These are phyloP conservation scores for Neofusicoccum kwambonambiense DNA, from an alignment of 2,329 filamentous ascomycete species.

Conservation along the genomic window DNA sequence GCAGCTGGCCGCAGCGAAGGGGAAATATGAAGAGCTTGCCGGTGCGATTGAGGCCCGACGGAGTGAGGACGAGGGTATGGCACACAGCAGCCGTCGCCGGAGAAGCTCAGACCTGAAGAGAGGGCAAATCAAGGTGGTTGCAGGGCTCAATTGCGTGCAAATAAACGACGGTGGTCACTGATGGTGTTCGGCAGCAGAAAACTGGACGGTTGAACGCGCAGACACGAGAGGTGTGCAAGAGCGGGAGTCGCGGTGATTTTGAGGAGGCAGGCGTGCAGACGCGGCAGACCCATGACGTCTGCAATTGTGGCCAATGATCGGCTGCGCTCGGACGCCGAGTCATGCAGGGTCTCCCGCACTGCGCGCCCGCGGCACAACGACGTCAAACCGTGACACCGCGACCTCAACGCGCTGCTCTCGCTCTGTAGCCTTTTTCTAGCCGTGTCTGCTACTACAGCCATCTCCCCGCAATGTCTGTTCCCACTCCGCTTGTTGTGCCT, in stretches of 20 bases:
- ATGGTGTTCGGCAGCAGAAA: not conserved
- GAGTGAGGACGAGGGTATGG: not conserved
- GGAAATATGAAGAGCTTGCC: not conserved
- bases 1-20: not conserved
- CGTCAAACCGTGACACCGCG: not conserved
- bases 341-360: constrained; percentile 13
- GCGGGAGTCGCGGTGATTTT: not conserved
- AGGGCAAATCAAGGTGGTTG: not conserved
- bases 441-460: not conserved
- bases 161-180: not conserved
- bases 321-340: not conserved
- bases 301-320: constrained; percentile 11
- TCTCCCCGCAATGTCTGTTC: not conserved
- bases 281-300: constrained; percentile 12
- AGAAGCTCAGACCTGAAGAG: not conserved
- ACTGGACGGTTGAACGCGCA: too few species aligned
- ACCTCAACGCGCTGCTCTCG: not conserved
- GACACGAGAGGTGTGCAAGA: not conserved
- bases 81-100: not conserved
- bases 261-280: not conserved
- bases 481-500: constrained; percentile 66
- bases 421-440: not conserved
- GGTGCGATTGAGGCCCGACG: not conserved
- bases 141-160: not conserved
- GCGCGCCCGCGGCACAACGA: not conserved